Evolutionary conservation across 192 early-diverging fungal genomes (phyloP).

Genomic region (Coemansia sp.): DNA sequence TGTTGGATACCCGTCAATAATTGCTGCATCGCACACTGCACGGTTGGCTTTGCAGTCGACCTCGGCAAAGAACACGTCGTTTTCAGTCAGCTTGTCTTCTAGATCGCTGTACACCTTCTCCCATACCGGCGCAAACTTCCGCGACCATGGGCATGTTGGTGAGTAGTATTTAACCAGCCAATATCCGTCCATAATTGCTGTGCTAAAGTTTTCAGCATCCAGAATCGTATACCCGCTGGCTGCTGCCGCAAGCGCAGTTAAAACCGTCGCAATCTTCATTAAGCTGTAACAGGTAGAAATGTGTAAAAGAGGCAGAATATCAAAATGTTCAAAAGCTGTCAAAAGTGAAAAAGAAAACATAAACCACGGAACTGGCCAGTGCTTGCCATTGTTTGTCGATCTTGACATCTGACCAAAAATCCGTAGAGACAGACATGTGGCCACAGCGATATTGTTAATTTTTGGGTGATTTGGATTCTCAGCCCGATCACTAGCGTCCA

Average conservation of each 20-base stretch:
- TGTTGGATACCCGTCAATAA: conserved; percentile 52
- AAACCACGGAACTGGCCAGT: background rate
- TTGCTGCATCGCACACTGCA: conserved; percentile 32
- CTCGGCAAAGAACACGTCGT: conserved; percentile 42
- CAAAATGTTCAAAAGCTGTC: background rate
- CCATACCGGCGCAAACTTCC: conserved; percentile 53
- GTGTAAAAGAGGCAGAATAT: background rate
- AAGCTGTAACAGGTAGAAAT: background rate
- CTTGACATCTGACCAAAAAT: conserved; percentile 1
- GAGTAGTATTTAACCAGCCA: conserved; percentile 56
- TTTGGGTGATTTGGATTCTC: background rate
- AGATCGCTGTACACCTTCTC: conserved; percentile 42
- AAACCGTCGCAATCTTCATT: conserved; percentile 34
- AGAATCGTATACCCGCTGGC: conserved; percentile 46
- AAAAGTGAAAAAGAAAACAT: conserved; percentile 4
- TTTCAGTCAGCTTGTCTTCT: conserved; percentile 24
- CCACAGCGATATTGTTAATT: background rate
- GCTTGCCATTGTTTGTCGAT: background rate
- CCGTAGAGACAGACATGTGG: background rate
- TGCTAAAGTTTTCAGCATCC: conserved; percentile 37
- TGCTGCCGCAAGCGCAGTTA: conserved; percentile 22
- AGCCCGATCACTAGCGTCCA: background rate
- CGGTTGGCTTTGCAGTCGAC: conserved; percentile 51
- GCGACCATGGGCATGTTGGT: conserved; percentile 48
- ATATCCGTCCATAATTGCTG: conserved; percentile 35